These are phyloP conservation scores for Caryopteris hybrid DNA, from an alignment of 305 asterid genomes.

Conservation along the genomic window DNA sequence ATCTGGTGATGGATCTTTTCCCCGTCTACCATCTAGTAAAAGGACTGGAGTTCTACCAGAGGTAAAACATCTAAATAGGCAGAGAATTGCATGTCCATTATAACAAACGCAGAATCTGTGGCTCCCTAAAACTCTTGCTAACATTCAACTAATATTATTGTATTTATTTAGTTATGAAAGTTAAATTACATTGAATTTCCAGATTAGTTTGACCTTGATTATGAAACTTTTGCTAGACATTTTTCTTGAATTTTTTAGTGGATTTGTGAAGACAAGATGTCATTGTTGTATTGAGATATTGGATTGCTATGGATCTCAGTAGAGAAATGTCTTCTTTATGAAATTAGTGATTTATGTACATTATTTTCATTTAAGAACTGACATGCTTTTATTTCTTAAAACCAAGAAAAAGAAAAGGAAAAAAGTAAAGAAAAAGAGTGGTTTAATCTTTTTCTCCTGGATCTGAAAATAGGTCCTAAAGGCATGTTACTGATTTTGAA, in stretches of 20 bases:
- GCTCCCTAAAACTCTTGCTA: background rate
- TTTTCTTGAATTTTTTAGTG: background rate
- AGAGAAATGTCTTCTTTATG: background rate
- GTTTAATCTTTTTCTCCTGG: background rate
- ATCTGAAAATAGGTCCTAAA: background rate
- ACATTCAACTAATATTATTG: background rate
- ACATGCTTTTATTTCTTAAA: background rate
- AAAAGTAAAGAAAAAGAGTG: no score
- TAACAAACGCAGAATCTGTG: background rate
- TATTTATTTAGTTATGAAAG: constrained; percentile 4
- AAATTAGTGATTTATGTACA: background rate
- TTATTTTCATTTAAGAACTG: background rate
- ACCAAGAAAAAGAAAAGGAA: background rate
- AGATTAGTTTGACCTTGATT: background rate
- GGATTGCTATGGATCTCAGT: background rate
- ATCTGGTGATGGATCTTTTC: constrained; percentile 56
- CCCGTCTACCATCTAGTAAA: constrained; percentile 70
- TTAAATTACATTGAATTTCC: constrained; percentile 2
- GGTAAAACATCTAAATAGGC: constrained; percentile 44
- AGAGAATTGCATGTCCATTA: constrained; percentile 3
- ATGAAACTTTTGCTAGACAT: background rate
- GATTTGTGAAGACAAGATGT: background rate
- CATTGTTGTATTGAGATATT: constrained; percentile 6
- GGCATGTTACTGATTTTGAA: background rate
- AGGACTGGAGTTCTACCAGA: constrained; percentile 84